Evolutionary conservation across 495 filamentous ascomycete species (phyloP).

Genomic region (Xeromyces bisporus): DNA sequence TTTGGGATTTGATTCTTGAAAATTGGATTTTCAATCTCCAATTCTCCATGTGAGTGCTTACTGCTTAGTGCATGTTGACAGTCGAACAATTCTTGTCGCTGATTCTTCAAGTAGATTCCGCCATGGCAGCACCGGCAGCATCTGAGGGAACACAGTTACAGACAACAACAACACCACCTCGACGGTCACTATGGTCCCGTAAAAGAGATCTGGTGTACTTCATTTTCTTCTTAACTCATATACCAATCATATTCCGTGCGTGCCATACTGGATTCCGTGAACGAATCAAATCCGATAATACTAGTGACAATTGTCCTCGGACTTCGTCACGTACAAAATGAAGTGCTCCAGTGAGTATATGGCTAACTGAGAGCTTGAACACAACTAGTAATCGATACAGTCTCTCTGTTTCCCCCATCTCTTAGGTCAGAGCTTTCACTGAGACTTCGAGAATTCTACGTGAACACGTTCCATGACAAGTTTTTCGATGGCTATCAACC

Average conservation of each 20-base stretch:
- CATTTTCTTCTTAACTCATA: conserved; percentile 47
- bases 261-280: conserved; percentile 1
- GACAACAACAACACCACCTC: not conserved
- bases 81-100: too few species aligned
- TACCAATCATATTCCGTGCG: conserved; percentile 53
- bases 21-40: too few species aligned
- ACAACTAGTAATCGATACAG: conserved; percentile 48
- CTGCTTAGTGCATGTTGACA: too few species aligned
- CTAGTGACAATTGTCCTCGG: too few species aligned
- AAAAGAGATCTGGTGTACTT: conserved; percentile 47
- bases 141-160: conserved; percentile 3
- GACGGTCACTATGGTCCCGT: conserved; percentile 24
- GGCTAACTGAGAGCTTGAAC: too few species aligned
- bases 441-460: conserved; percentile 42
- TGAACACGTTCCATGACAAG: conserved; percentile 54
- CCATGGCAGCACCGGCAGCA: not conserved
- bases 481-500: conserved; percentile 48
- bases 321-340: too few species aligned
- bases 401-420: conserved; percentile 42
- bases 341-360: too few species aligned
- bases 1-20: too few species aligned
- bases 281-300: conserved; percentile 1
- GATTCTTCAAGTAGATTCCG: too few species aligned
- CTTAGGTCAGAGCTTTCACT: conserved; percentile 34
- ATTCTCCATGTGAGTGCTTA: too few species aligned